Conservation (phyloP, 108 stramenopile genomes). For the Cyclotella distinguenda region DNA sequence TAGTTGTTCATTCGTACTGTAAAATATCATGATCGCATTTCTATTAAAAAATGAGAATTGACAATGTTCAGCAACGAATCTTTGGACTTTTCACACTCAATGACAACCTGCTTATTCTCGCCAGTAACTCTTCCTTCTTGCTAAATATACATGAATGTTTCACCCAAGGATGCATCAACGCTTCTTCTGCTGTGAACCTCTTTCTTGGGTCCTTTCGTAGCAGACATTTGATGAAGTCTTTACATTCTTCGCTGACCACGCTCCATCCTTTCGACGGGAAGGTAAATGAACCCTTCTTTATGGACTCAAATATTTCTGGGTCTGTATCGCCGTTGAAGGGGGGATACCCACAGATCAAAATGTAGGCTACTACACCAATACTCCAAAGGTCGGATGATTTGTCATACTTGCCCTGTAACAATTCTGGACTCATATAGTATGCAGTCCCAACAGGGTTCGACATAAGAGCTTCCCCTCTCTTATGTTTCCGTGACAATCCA, state of each 20-base stretch:
- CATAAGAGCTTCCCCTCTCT: constrained; percentile 5
- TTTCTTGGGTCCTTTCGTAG: constrained; percentile 51
- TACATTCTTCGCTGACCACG: constrained; percentile 7
- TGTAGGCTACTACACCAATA: constrained; percentile 89
- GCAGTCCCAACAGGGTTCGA: constrained; percentile 52
- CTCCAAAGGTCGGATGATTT: constrained; percentile 85
- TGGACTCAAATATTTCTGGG: constrained; percentile 63
- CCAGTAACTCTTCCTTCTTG: neutral
- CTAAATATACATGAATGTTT: neutral
- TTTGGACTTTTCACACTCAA: neutral
- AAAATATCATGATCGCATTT: too few species aligned
- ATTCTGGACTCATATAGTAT: constrained; percentile 63
- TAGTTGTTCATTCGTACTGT: too few species aligned
- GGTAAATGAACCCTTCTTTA: constrained; percentile 47
- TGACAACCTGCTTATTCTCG: constrained; percentile 1
- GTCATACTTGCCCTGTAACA: constrained; percentile 58
- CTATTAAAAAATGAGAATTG: too few species aligned
- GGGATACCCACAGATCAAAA: constrained; percentile 92
- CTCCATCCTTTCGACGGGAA: constrained; percentile 23
- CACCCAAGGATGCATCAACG: constrained; percentile 39
- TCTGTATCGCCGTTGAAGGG: constrained; percentile 97
- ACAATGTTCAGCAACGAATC: neutral
- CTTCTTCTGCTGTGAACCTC: constrained; percentile 57
- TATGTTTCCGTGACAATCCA: constrained; percentile 40
- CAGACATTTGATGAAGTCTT: constrained; percentile 27